Conservation (phyloP, 768 basidiomycete species). For the Leccinellum rugosiceps region DNA sequence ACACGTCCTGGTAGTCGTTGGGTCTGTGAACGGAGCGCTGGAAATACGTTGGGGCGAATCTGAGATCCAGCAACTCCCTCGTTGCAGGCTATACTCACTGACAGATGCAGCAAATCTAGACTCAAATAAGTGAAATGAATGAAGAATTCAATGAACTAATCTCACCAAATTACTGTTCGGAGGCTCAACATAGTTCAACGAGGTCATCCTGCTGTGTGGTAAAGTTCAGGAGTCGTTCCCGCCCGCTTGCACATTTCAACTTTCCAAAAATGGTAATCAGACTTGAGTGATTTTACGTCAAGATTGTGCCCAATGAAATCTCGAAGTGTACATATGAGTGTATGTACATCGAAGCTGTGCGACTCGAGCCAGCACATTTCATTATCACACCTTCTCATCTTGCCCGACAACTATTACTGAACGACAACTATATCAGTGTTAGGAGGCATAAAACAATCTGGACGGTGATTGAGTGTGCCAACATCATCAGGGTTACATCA, state of each 20-base stretch:
- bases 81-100: constrained; percentile 37
- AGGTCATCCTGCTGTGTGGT: constrained; percentile 25
- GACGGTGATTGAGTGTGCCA: background rate
- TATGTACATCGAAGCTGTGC: background rate
- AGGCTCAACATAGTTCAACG: constrained; percentile 51
- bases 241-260: background rate
- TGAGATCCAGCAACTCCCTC: constrained; percentile 1
- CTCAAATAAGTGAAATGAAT: background rate
- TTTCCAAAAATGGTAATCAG: constrained; percentile 16
- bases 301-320: background rate
- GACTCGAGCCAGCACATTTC: background rate
- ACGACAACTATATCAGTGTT: background rate
- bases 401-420: background rate
- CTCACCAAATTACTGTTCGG: constrained; percentile 69
- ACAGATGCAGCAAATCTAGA: constrained; percentile 76
- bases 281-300: constrained; percentile 18
- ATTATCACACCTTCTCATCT: background rate
- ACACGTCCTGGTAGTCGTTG: constrained; percentile 70
- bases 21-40: constrained; percentile 73
- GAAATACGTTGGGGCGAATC: constrained; percentile 4
- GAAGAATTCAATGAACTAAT: background rate
- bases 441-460: background rate
- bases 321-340: background rate
- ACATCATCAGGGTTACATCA: background rate
- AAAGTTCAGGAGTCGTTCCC: background rate